Evolutionary conservation across 768 basidiomycete genomes (phyloP).

Genomic region (Hypsizygus marmoreus): DNA sequence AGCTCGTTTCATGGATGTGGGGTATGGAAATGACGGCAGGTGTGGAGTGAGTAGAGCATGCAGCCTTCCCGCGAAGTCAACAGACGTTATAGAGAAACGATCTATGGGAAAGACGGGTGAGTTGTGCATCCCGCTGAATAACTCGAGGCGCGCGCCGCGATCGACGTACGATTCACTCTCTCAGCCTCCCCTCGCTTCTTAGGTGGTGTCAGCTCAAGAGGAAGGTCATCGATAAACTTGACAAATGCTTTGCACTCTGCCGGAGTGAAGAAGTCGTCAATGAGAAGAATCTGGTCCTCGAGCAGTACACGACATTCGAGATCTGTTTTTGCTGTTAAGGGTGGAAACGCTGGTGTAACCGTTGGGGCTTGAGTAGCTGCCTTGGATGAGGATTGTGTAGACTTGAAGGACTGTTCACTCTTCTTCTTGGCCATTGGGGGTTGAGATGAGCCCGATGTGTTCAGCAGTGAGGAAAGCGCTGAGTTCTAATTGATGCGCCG

Average conservation of each 20-base stretch:
- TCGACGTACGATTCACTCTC: conserved; percentile 62
- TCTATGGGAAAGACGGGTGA: conserved; percentile 36
- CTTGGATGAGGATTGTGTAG: not conserved
- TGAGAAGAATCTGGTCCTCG: conserved; percentile 64
- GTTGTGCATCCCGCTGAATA: not conserved
- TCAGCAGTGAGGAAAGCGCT: no score
- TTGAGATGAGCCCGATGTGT: no score
- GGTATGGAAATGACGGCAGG: conserved; percentile 54
- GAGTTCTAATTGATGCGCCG: no score
- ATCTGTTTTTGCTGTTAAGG: conserved; percentile 42
- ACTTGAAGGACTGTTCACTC: not conserved
- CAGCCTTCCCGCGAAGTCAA: conserved; percentile 57
- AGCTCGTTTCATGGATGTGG: conserved; percentile 38
- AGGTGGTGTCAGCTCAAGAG: conserved; percentile 67
- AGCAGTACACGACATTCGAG: conserved; percentile 50
- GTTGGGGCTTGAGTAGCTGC: not conserved
- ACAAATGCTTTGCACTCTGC: conserved; percentile 64
- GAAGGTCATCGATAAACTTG: conserved; percentile 59
- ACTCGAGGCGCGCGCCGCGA: not conserved
- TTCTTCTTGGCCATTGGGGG: conserved; percentile 19
- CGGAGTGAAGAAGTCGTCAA: conserved; percentile 56
- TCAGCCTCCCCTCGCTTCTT: conserved; percentile 75
- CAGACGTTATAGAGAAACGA: conserved; percentile 60
- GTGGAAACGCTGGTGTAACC: conserved; percentile 38
- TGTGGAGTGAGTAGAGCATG: conserved; percentile 54